Evolutionary conservation across 768 basidiomycete species (phyloP).

Genomic region (Boletus coccyginus): DNA sequence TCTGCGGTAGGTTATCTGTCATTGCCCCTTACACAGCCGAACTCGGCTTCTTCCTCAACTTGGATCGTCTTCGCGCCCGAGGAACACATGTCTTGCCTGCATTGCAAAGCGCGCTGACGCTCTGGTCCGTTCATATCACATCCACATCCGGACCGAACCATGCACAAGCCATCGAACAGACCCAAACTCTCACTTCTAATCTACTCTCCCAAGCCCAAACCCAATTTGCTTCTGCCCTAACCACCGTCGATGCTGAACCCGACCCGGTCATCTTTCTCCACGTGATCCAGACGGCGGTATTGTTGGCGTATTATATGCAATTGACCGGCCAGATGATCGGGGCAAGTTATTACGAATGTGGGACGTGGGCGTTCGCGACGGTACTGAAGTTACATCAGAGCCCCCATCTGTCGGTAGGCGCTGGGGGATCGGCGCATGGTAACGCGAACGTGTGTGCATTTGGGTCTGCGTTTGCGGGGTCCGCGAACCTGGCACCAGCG

Average conservation of each 20-base stretch:
- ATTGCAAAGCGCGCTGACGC: conserved; percentile 46
- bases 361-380: conserved; percentile 45
- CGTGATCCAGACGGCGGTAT: conserved; percentile 58
- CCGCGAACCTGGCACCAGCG: conserved; percentile 29
- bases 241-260: conserved; percentile 32
- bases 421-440: neutral
- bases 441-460: neutral
- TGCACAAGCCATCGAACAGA: conserved; percentile 24
- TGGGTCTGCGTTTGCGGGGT: conserved; percentile 9
- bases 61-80: conserved; percentile 43
- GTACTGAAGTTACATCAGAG: conserved; percentile 46
- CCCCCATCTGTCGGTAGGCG: neutral
- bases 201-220: conserved; percentile 50
- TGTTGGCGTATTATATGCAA: conserved; percentile 67
- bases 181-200: conserved; percentile 6
- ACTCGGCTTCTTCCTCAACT: conserved; percentile 67
- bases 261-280: conserved; percentile 44
- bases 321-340: conserved; percentile 56
- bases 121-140: conserved; percentile 55
- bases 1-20: conserved; percentile 17
- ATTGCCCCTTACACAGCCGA: conserved; percentile 57
- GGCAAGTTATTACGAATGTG: conserved; percentile 54
- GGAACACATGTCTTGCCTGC: conserved; percentile 45
- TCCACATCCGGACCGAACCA: conserved; percentile 31
- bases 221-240: conserved; percentile 42